These are phyloP conservation scores for Platismatia glauca DNA, from an alignment of 495 filamentous ascomycete species.

Conservation along the genomic window DNA sequence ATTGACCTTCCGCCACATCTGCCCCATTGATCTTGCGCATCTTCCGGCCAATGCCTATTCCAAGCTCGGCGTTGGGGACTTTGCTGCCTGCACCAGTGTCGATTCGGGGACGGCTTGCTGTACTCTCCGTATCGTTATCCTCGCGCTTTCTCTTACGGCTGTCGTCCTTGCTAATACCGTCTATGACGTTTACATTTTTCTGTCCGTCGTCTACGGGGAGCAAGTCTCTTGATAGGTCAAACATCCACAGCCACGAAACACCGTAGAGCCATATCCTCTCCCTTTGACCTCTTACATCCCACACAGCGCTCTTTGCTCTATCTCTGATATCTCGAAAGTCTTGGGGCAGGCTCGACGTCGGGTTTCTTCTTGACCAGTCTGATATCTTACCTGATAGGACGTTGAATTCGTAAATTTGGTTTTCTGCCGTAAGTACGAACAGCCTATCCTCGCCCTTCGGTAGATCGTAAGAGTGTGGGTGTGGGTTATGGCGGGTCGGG, in stretches of 20 bases:
- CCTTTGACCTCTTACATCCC: constrained; percentile 54
- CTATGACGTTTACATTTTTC: constrained; percentile 10
- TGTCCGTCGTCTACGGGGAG: constrained; percentile 30
- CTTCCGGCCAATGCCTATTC: constrained; percentile 49
- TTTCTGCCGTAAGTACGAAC: constrained; percentile 63
- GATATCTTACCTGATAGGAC: constrained; percentile 63
- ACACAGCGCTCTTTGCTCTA: constrained; percentile 71
- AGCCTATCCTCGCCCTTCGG: constrained; percentile 49
- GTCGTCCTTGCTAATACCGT: constrained; percentile 18
- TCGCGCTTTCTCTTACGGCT: constrained; percentile 40
- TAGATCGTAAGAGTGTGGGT: constrained; percentile 37
- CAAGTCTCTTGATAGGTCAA: constrained; percentile 71
- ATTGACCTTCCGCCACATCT: constrained; percentile 26
- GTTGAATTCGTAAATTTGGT: constrained; percentile 69
- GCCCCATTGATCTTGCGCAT: constrained; percentile 44
- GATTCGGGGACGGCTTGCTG: constrained; percentile 28
- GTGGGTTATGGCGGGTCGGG: constrained; percentile 38
- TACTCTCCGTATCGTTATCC: constrained; percentile 30
- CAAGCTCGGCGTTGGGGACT: constrained; percentile 49
- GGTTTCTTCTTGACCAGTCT: constrained; percentile 80
- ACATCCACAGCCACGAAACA: constrained; percentile 80
- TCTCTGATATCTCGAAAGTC: constrained; percentile 64
- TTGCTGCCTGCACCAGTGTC: constrained; percentile 51
- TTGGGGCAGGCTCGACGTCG: constrained; percentile 59
- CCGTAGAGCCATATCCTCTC: constrained; percentile 82